Base-by-base conservation (phyloP, 495 filamentous ascomycete species). In the Xeromyces bisporus region DNA sequence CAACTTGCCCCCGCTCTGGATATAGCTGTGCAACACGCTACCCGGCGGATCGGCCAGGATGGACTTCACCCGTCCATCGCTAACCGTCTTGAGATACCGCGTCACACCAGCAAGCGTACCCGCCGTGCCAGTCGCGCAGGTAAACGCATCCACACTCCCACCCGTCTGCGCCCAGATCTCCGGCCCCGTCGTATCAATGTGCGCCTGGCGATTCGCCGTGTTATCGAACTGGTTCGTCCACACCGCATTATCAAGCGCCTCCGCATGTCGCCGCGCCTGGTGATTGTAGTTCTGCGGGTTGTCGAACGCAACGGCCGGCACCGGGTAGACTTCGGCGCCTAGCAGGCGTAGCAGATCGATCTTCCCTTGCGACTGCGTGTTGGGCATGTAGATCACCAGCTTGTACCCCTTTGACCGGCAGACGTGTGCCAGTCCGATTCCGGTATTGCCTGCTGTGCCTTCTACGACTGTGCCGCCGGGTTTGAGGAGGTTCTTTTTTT, bases 151-250 rank as follows among this genome's bases (percentile, higher is more conserved):
- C 25, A 97, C 49, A 34, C 76, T 77, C 13, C 91, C 87, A 1
- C 51, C 56, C 0, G 87, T 93, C 64, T 97, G 89, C n/a, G 72
- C 51, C 89, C 89, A 97, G 48, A 97, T 85, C 53, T 97, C 89
- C 1, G 89, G 89, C 0, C 89, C 89, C 1, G 89, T 97, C 0
- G 87, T 96, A 60, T 93, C 89, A 43, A 97, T 75, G 47, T 97
- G 89, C 15, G 87, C 87, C 49, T 78, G 74, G 17, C 91, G 71
- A 54, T 97, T 97, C 32, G 91, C 89, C 18, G 62, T 70, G 60
- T 97, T 97, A 48, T 97, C 89, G 60, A 97, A 97, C 53, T 97
- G 89, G 58, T 97, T 89, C 16, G 89, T 97, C 89, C 89, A 97
- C 2, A 94, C 85, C 5, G 89, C 85, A 55, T 94, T 94, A 2